Conservation (phyloP, 257 asterid genomes). For the Solanum paucissectum region DNA sequence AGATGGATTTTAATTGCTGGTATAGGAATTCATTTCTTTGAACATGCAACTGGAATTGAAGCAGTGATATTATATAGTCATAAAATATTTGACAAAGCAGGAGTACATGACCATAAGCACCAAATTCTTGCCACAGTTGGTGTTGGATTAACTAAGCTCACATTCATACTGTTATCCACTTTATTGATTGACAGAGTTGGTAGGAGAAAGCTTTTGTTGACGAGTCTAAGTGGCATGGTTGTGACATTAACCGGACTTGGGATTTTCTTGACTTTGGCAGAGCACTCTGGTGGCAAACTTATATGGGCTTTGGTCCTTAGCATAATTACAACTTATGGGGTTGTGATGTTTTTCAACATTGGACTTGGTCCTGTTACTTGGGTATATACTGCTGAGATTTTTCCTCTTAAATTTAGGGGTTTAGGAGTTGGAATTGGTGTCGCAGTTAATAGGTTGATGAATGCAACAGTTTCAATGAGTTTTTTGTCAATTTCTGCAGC, state of each 20-base stretch:
- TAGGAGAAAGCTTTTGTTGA: slow-evolving; percentile 37
- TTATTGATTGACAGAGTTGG: slow-evolving; percentile 49
- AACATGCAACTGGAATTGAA: slow-evolving; percentile 60
- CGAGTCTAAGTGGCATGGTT: slow-evolving; percentile 50
- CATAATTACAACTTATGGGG: slow-evolving; percentile 30
- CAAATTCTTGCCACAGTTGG: slow-evolving; percentile 49
- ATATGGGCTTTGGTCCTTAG: slow-evolving; percentile 49
- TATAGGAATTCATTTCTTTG: slow-evolving; percentile 57
- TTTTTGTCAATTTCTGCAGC: slow-evolving; percentile 45
- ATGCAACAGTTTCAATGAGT: slow-evolving; percentile 60
- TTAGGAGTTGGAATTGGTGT: slow-evolving; percentile 56
- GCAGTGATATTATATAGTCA: slow-evolving; percentile 63
- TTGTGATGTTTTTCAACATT: slow-evolving; percentile 49
- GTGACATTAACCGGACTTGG: slow-evolving; percentile 41
- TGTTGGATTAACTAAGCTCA: slow-evolving; percentile 45
- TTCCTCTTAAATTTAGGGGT: slow-evolving; percentile 46
- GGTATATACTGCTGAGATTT: slow-evolving; percentile 73
- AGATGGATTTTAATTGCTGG: slow-evolving; percentile 56
- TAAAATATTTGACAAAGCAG: slow-evolving; percentile 47
- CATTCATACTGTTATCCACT: slow-evolving; percentile 38
- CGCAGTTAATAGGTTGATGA: slow-evolving; percentile 57
- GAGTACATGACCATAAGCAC: slow-evolving; percentile 25
- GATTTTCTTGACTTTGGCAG: slow-evolving; percentile 41
- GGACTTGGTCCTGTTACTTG: slow-evolving; percentile 81
- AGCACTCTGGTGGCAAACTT: slow-evolving; percentile 18